Percentiles rank a stretch among this genome's conserved stretches.
phyloP scores from a whole-genome alignment of 306 rosid genomes.

The Carpinus fangiana region DNA sequence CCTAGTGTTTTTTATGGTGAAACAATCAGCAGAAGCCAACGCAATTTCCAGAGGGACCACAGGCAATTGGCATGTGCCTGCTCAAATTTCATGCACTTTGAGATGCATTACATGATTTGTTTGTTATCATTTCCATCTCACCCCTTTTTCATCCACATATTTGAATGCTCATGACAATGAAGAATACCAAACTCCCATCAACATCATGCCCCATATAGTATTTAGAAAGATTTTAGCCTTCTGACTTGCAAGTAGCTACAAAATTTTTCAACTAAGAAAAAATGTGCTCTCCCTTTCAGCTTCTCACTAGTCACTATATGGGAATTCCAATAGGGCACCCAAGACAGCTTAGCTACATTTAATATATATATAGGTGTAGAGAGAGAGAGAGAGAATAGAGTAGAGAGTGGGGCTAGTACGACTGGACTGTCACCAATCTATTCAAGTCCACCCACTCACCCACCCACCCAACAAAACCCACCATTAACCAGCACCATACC shows the following conservation, averaged over 20 bases:
- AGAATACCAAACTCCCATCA: constrained; percentile 19
- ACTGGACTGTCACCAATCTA: constrained; percentile 36
- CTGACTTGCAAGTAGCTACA: constrained; percentile 1
- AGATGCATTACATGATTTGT: background rate
- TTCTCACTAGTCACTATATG: background rate
- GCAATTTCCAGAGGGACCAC: constrained; percentile 9
- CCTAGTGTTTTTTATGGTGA: background rate
- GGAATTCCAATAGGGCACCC: constrained; percentile 4
- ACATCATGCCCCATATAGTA: background rate
- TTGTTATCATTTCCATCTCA: constrained; percentile 12
- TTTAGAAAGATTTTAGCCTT: constrained; percentile 1
- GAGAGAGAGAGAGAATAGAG: background rate
- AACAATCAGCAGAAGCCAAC: background rate
- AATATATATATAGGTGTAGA: background rate
- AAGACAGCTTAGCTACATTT: background rate
- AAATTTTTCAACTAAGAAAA: background rate
- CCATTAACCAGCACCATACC: constrained; percentile 27
- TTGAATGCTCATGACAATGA: constrained; percentile 28
- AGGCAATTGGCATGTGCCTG: constrained; percentile 6
- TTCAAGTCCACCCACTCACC: constrained; percentile 35
- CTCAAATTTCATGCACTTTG: background rate
- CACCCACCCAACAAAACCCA: constrained; percentile 42
- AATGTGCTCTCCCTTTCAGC: constrained; percentile 7
- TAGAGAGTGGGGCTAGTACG: constrained; percentile 29
- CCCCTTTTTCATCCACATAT: constrained; percentile 34